These are phyloP conservation scores for Alliaria petiolata DNA, from an alignment of 345 rosid genomes.

Conservation along the genomic window DNA sequence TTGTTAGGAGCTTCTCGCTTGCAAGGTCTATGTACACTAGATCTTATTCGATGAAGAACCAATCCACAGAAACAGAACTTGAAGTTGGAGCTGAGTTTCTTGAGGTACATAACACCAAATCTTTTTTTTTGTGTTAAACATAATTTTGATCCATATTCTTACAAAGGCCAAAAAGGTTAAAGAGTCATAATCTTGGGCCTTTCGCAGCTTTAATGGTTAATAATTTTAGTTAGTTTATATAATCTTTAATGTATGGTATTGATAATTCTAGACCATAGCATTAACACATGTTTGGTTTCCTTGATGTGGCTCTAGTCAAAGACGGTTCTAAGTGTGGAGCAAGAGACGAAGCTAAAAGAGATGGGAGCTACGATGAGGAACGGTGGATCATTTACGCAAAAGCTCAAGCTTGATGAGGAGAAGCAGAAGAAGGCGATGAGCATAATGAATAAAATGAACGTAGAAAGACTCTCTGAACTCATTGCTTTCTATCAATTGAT, in stretches of 20 bases:
- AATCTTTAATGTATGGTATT: too few relatives aligned
- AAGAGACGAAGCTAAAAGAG: conserved; percentile 73
- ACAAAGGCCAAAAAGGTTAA: background rate
- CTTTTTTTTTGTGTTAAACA: background rate
- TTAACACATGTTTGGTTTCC: background rate
- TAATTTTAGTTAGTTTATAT: background rate
- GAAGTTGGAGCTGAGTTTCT: conserved; percentile 72
- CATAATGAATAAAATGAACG: conserved; percentile 66
- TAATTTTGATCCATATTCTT: background rate
- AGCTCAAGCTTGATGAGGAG: conserved; percentile 52
- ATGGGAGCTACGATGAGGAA: conserved; percentile 84
- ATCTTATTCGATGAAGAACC: conserved; percentile 36
- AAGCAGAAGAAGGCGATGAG: conserved; percentile 55
- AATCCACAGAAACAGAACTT: conserved; percentile 55
- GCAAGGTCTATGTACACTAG: conserved; percentile 53
- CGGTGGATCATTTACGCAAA: conserved; percentile 46
- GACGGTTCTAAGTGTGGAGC: conserved; percentile 55
- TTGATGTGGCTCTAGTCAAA: conserved; percentile 47
- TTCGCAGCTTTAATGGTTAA: background rate
- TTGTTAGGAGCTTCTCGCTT: conserved; percentile 64
- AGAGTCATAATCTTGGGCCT: conserved; percentile 7
- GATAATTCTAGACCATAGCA: too few relatives aligned
- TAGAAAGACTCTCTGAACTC: conserved; percentile 64
- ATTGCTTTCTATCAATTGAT: conserved; percentile 68
- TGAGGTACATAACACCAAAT: conserved; percentile 45